Base-by-base conservation (phyloP, 2,329 filamentous ascomycete genomes). In the Diaporthe sp. region DNA sequence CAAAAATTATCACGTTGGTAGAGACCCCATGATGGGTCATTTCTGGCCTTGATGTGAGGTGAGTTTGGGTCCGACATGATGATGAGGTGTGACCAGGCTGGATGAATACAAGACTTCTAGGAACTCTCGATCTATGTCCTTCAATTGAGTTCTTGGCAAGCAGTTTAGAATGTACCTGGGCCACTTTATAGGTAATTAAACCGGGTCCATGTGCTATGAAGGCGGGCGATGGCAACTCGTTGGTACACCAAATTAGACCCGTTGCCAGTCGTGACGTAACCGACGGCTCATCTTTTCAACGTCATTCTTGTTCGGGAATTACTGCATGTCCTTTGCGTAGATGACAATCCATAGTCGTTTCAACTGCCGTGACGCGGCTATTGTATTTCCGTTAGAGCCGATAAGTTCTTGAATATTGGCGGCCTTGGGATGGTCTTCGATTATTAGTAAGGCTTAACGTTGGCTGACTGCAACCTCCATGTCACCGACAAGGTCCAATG, bases 1-100 rank as follows among this genome's bases (percentile, higher is more conserved):
- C 79, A 81, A 15, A 81, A 80, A 47, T 79, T 78, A 10, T 81
- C 78, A 3, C 79, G 80, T 71, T 81, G 80, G 25, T 80, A 81
- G 3, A 80, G 72, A 28, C 76, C 78, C 80, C 80, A 81, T n/a
- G 76, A 77, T n/a, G 78, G 79, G 25, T 77, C 79, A 28, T 80
- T 77, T 37, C 80, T 73, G 22, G 75, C 76, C 73, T 80, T 78
- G 75, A 80, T 79, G 44, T 78, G 75, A 28, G 79, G 80, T 2
- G 79, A 78, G 8, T 78, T 71, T 31, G 80, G 76, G 60, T 81
- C 79, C 37, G 75, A 74, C 75, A 76, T 76, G 44, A 71, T 71
- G 47, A 4, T 72, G 5, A 39, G 5, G 8, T n/a, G 34, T 10
- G 7, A 5, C 2, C 20, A 34, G 31, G n/a, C 28, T 47, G 47